Evolutionary conservation across 345 rosid species (phyloP).

Genomic region (Arabidopsis arenosa): DNA sequence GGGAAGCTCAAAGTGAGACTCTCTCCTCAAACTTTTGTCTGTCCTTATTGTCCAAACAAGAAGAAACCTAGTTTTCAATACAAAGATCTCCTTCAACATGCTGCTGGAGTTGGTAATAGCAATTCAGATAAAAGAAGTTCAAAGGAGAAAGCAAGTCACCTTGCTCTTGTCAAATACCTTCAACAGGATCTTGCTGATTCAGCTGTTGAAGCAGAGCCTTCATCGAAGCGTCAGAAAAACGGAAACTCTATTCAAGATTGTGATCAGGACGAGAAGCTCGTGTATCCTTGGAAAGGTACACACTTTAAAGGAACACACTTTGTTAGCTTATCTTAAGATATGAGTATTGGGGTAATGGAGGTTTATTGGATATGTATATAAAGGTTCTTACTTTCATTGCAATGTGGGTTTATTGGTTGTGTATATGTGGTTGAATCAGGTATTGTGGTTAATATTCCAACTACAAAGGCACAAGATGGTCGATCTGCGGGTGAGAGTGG

Average conservation of each 20-base stretch:
- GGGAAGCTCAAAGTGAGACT: slow-evolving; percentile 63
- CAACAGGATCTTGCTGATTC: slow-evolving; percentile 58
- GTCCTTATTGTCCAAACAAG: slow-evolving; percentile 88
- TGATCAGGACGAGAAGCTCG: slow-evolving; percentile 71
- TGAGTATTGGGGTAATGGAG: neutral
- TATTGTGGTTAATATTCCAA: slow-evolving; percentile 82
- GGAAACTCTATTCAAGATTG: slow-evolving; percentile 53
- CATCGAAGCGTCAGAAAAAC: slow-evolving; percentile 41
- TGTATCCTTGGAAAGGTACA: slow-evolving; percentile 82
- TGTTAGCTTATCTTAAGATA: slow-evolving; percentile 3
- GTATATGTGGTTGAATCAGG: slow-evolving; percentile 46
- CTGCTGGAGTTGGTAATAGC: slow-evolving; percentile 92
- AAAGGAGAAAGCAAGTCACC: slow-evolving; percentile 85
- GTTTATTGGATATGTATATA: neutral
- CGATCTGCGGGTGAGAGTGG: slow-evolving; percentile 85
- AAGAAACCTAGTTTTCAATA: slow-evolving; percentile 72
- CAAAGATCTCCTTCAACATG: slow-evolving; percentile 89
- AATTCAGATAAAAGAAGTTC: slow-evolving; percentile 67
- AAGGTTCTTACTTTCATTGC: neutral
- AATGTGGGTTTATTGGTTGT: slow-evolving; percentile 17
- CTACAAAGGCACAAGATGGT: slow-evolving; percentile 63
- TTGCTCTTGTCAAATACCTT: slow-evolving; percentile 78
- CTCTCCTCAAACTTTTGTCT: slow-evolving; percentile 65
- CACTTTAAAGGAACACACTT: neutral
- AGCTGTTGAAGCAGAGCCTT: slow-evolving; percentile 47